phyloP scores from a whole-genome alignment of 2,329 filamentous ascomycete genomes.

The Neonectria punicea region DNA sequence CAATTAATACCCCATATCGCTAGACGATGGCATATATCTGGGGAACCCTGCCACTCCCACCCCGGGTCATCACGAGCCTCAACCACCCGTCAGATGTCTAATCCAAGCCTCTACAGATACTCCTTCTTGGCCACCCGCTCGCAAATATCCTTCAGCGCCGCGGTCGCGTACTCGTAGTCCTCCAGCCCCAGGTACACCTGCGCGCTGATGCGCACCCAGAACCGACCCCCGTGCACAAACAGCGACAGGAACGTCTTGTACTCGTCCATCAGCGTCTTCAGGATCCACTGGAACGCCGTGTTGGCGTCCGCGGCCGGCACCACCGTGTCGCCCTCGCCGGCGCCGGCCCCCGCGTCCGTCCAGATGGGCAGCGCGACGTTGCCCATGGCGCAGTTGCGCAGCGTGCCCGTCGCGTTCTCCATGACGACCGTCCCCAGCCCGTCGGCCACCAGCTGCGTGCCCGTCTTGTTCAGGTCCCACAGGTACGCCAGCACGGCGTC shows the following conservation, averaged over 20 bases:
- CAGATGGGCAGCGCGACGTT: constrained; percentile 79
- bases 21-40: too few relatives aligned
- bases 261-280: constrained; percentile 62
- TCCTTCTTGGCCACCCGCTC: constrained; percentile 52
- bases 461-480: constrained; percentile 70
- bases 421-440: constrained; percentile 77
- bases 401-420: constrained; percentile 69
- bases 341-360: constrained; percentile 37
- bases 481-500: constrained; percentile 73
- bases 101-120: constrained; percentile 37
- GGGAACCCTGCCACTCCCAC: neutral
- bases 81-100: constrained; percentile 5
- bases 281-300: constrained; percentile 67
- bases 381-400: constrained; percentile 75
- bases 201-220: constrained; percentile 80
- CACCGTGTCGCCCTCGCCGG: constrained; percentile 43
- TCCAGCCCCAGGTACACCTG: constrained; percentile 85
- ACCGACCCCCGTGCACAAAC: constrained; percentile 67
- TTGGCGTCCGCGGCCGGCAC: constrained; percentile 46
- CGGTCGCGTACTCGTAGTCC: constrained; percentile 79
- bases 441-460: constrained; percentile 68
- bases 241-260: constrained; percentile 78
- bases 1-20: too few relatives aligned
- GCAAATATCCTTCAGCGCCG: constrained; percentile 63
- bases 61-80: neutral